Percentiles rank a stretch among this genome's conserved stretches.
These are phyloP conservation scores for Schoenoplectus tabernaemontani DNA, from an alignment of 202 grass and related monocot genomes.

Conservation along the genomic window DNA sequence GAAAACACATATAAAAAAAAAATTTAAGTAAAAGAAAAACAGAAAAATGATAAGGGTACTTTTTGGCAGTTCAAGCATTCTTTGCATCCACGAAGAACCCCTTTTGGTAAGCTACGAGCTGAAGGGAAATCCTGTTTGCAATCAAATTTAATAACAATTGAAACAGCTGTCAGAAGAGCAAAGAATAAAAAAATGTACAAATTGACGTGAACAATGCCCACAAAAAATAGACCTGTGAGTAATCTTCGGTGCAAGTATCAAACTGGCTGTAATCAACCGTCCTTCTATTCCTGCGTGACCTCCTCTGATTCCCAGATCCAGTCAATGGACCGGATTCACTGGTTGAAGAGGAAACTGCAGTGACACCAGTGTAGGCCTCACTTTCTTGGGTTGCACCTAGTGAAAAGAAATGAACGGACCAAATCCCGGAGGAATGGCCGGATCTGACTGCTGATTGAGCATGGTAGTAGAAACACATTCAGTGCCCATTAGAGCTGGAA, in stretches of 20 bases:
- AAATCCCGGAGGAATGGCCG: conserved; percentile 77
- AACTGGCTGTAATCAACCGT: conserved; percentile 73
- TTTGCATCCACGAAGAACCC: conserved; percentile 77
- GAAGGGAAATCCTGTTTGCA: conserved; percentile 41
- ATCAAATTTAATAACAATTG: conserved; percentile 4
- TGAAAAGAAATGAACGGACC: conserved; percentile 39
- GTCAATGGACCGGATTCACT: conserved; percentile 24
- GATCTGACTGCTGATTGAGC: conserved; percentile 55
- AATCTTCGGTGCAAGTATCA: conserved; percentile 47
- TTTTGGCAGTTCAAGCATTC: conserved; percentile 74
- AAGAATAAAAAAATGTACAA: neutral
- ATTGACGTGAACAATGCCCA: neutral
- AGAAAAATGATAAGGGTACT: conserved; percentile 28
- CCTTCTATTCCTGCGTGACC: conserved; percentile 65
- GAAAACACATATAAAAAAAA: neutral
- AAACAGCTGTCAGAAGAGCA: conserved; percentile 13
- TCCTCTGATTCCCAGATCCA: conserved; percentile 45
- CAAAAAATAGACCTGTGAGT: conserved; percentile 32
- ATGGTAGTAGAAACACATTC: conserved; percentile 48
- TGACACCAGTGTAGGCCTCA: conserved; percentile 3
- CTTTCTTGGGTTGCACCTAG: conserved; percentile 34
- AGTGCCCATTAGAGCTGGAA: conserved; percentile 56
- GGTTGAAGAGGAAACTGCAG: conserved; percentile 21
- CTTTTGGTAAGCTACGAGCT: conserved; percentile 50
- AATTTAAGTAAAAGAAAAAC: neutral